phyloP scores from a whole-genome alignment of 345 rosid species.

The Salix arbutifolia region DNA sequence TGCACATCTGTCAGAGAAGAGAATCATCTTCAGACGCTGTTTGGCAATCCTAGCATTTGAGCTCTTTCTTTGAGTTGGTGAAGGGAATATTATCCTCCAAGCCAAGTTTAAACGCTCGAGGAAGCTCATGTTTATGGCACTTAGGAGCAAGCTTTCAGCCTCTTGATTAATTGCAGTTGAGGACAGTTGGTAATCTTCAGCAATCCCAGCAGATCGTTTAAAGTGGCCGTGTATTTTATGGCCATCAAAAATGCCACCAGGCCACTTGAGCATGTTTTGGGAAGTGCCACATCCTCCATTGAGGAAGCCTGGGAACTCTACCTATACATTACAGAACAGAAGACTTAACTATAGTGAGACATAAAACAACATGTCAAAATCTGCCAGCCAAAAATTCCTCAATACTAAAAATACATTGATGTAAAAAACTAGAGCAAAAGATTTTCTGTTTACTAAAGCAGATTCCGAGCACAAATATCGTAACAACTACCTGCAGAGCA shows the following conservation, averaged over 20 bases:
- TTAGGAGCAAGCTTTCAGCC: slow-evolving; percentile 64
- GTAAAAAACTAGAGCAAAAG: not conserved
- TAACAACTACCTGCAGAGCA: not conserved
- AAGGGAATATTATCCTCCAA: slow-evolving; percentile 90
- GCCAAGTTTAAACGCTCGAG: slow-evolving; percentile 80
- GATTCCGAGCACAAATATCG: not conserved
- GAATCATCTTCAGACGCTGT: slow-evolving; percentile 94
- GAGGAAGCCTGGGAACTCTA: slow-evolving; percentile 40
- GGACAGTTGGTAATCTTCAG: slow-evolving; percentile 50
- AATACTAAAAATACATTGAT: not conserved
- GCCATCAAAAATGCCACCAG: slow-evolving; percentile 25
- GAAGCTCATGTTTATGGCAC: slow-evolving; percentile 74
- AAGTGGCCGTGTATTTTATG: slow-evolving; percentile 25
- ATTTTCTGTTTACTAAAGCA: not conserved
- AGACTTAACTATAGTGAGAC: not conserved
- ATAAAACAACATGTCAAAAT: not conserved
- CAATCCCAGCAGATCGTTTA: slow-evolving; percentile 41
- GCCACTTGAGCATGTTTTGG: slow-evolving; percentile 30
- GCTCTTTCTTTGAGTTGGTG: slow-evolving; percentile 60
- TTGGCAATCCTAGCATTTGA: slow-evolving; percentile 93
- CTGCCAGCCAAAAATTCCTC: not conserved
- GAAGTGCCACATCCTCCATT: slow-evolving; percentile 35
- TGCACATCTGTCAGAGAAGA: slow-evolving; percentile 92
- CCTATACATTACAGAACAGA: slow-evolving; percentile 34
- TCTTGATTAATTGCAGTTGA: slow-evolving; percentile 54